Evolutionary conservation across 1,139 yeast genomes (phyloP).

Genomic region (Pichia sp.): DNA sequence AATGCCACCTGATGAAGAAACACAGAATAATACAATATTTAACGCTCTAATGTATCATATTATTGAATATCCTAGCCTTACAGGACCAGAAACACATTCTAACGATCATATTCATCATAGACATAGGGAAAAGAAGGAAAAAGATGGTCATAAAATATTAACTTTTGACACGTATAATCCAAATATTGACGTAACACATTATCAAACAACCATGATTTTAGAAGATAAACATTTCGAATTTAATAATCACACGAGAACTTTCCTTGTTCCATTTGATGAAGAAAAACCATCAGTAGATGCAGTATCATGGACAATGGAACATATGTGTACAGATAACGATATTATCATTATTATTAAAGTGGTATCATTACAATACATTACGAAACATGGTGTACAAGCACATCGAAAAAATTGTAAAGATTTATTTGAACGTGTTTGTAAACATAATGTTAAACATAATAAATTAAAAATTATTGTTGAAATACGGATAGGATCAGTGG

Average conservation of each 20-base stretch:
- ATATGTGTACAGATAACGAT: conserved; percentile 58
- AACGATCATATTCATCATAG: conserved; percentile 4
- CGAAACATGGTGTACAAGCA: conserved; percentile 31
- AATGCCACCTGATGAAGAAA: conserved; percentile 23
- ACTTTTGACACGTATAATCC: conserved; percentile 27
- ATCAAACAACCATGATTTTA: conserved; percentile 32
- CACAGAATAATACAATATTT: conserved; percentile 26
- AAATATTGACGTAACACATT: conserved; percentile 17
- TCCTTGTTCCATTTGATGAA: conserved; percentile 55
- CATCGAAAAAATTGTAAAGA: conserved; percentile 35
- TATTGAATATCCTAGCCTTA: too few species aligned
- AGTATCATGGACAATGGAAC: conserved; percentile 60
- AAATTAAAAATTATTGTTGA: conserved; percentile 45
- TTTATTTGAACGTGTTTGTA: conserved; percentile 39
- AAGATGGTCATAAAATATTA: conserved; percentile 11
- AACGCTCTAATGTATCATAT: conserved; percentile 27
- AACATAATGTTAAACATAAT: conserved; percentile 41
- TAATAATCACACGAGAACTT: conserved; percentile 54
- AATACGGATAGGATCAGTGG: conserved; percentile 57
- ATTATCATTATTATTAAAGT: conserved; percentile 58
- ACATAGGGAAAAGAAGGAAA: neutral
- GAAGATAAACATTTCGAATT: conserved; percentile 53
- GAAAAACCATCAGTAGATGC: conserved; percentile 55
- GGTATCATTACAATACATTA: conserved; percentile 40
- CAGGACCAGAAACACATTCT: neutral